Percentiles rank a stretch among this genome's conserved stretches.
Conservation (phyloP, 2,329 filamentous ascomycete species). For the Colletotrichum musae region DNA sequence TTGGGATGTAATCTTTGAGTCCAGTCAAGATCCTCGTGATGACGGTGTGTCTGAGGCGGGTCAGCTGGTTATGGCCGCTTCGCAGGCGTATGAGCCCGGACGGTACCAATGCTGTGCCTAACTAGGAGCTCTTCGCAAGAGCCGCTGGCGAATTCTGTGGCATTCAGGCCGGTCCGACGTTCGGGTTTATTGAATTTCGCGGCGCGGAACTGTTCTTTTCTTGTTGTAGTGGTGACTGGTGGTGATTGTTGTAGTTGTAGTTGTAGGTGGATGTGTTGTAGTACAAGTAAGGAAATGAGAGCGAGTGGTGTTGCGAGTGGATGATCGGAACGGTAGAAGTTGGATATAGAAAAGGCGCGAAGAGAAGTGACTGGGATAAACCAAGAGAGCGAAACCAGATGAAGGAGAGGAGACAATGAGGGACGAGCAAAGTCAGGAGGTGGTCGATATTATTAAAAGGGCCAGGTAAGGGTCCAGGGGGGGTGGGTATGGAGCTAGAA, state of each 20-base stretch:
- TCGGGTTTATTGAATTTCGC: constrained; percentile 2
- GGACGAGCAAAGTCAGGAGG: constrained; percentile 47
- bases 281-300: constrained; percentile 29
- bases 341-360: constrained; percentile 40
- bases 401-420: constrained; percentile 44
- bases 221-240: constrained; percentile 6
- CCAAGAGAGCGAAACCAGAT: constrained; percentile 43
- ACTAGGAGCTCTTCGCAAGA: constrained; percentile 55
- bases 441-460: constrained; percentile 46
- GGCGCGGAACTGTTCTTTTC: neutral
- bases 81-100: constrained; percentile 42
- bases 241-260: constrained; percentile 4
- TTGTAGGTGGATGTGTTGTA: constrained; percentile 15
- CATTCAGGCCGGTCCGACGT: constrained; percentile 51
- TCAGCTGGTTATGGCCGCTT: constrained; percentile 41
- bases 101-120: constrained; percentile 46
- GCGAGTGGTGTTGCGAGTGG: constrained; percentile 32
- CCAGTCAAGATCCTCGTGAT: constrained; percentile 41
- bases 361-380: constrained; percentile 38
- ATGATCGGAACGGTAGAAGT: constrained; percentile 34
- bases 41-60: constrained; percentile 38
- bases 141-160: constrained; percentile 51
- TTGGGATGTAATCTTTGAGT: constrained; percentile 40
- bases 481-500: constrained; percentile 42
- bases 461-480: constrained; percentile 42